These are phyloP conservation scores for Babesia ovis DNA, from an alignment of 169 alveolate genomes.

Conservation along the genomic window DNA sequence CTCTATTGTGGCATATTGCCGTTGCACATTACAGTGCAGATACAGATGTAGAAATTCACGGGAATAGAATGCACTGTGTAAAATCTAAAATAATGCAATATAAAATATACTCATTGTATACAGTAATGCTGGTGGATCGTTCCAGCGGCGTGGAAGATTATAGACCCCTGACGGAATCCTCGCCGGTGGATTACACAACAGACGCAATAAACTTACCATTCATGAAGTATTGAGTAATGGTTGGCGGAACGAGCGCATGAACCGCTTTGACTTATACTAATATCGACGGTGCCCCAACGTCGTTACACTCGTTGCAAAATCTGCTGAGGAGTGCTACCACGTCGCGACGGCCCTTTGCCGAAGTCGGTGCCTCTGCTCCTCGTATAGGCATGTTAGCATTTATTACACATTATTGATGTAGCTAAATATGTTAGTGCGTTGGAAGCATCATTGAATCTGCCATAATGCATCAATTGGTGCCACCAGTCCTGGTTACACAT, in stretches of 20 bases:
- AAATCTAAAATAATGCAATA: background rate
- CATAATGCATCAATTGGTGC: background rate
- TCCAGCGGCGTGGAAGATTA: too few relatives aligned
- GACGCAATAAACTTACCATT: background rate
- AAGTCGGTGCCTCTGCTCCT: background rate
- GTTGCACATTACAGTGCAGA: background rate
- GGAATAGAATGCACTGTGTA: background rate
- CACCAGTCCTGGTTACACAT: background rate
- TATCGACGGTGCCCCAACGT: conserved; percentile 16
- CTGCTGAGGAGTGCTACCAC: conserved; percentile 33
- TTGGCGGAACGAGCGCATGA: conserved; percentile 4
- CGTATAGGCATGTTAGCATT: background rate
- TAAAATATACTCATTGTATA: background rate
- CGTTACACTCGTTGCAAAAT: background rate
- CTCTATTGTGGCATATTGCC: background rate
- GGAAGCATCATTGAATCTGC: too few relatives aligned
- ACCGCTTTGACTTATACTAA: conserved; percentile 1
- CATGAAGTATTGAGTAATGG: background rate
- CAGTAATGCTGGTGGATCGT: background rate
- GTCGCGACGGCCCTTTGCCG: background rate
- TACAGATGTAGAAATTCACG: background rate
- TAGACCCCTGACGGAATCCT: too few relatives aligned
- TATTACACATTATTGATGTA: background rate
- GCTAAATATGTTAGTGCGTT: background rate
- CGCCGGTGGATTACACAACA: background rate